A percentile compares a stretch with the other conserved stretches of the same genome.
These are phyloP conservation scores for Lasiodiplodia gonubiensis DNA, from an alignment of 2,329 filamentous ascomycete species.

Conservation along the genomic window DNA sequence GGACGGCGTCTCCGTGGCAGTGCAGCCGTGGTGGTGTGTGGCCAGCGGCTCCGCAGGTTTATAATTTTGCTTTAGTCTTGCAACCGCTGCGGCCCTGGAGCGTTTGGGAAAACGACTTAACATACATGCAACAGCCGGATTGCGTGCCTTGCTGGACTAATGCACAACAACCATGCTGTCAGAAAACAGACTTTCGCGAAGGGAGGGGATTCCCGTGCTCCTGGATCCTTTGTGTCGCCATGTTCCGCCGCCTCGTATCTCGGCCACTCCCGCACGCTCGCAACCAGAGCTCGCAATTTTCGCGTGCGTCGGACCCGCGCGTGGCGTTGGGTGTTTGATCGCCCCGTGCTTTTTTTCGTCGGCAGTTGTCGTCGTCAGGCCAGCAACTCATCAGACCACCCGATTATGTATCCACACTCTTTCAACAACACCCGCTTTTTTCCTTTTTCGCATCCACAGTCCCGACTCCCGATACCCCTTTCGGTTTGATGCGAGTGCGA, in stretches of 20 bases:
- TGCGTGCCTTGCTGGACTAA: neutral
- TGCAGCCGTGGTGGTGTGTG: neutral
- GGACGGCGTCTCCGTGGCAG: neutral
- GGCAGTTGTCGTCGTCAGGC: neutral
- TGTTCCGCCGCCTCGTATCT: neutral
- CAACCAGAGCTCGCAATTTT: neutral
- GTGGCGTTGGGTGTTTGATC: neutral
- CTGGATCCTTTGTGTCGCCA: neutral
- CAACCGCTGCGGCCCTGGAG: neutral
- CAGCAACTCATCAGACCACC: neutral
- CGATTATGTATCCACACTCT: neutral
- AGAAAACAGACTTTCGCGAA: too few relatives aligned
- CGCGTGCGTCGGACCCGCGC: neutral
- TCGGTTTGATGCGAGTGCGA: neutral
- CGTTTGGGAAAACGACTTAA: too few relatives aligned
- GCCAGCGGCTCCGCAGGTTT: neutral
- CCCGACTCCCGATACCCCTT: neutral
- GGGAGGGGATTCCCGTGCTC: neutral
- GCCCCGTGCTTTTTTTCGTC: neutral
- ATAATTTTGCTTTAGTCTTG: neutral
- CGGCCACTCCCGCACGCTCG: neutral
- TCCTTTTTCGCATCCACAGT: neutral
- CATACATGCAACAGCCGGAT: neutral
- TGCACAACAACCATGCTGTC: too few relatives aligned
- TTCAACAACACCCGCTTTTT: neutral